A percentile compares a stretch with the other conserved stretches of the same genome.
Evolutionary conservation across 371 early-diverging fungal genomes (phyloP).

Genomic region (Blastocladiella emersonii): DNA sequence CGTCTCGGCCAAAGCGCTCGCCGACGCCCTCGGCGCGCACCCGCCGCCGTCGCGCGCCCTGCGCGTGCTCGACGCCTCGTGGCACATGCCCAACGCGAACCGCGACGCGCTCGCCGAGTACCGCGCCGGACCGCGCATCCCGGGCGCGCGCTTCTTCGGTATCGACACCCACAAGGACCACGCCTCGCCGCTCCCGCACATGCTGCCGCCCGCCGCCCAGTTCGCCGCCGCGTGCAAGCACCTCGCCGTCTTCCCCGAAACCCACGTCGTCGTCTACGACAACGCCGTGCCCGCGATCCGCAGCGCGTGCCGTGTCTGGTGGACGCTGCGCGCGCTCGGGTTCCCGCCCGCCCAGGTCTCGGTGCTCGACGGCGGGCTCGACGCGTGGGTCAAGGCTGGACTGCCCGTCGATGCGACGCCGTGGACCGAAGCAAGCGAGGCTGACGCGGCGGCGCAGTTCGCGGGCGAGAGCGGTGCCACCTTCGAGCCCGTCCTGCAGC

Average conservation of each 20-base stretch:
- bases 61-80: constrained; percentile 64
- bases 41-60: no score
- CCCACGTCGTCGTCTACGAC: constrained; percentile 67
- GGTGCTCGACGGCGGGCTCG: constrained; percentile 76
- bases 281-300: constrained; percentile 33
- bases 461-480: no score
- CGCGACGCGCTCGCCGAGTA: constrained; percentile 54
- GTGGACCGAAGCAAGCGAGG: neutral
- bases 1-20: no score
- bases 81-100: constrained; percentile 67
- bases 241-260: constrained; percentile 31
- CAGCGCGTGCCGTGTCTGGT: constrained; percentile 61
- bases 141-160: constrained; percentile 52
- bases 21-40: no score
- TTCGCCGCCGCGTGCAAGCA: constrained; percentile 21
- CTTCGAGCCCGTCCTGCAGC: neutral
- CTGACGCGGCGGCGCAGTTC: neutral
- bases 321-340: constrained; percentile 54
- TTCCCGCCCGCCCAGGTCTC: constrained; percentile 75
- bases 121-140: constrained; percentile 13
- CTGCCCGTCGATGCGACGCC: constrained; percentile 24
- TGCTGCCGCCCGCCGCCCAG: constrained; percentile 44
- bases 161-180: constrained; percentile 59
- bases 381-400: constrained; percentile 52
- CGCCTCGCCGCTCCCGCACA: constrained; percentile 51